phyloP scores from a whole-genome alignment of 2,329 filamentous ascomycete genomes.

The Chaetomiaceae sp. region DNA sequence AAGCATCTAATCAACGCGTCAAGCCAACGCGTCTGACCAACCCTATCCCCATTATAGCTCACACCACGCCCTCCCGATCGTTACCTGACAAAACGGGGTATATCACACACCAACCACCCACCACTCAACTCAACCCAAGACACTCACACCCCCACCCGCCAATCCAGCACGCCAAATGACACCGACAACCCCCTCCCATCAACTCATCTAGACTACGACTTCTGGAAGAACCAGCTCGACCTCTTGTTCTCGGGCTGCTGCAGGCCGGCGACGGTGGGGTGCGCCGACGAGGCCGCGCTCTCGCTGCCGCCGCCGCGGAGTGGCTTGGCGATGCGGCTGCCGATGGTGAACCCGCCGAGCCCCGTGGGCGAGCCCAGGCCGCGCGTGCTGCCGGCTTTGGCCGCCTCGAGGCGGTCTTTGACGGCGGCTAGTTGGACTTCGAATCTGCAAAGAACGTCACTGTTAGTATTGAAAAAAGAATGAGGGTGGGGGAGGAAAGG shows the following conservation, averaged over 20 bases:
- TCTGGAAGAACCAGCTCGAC: conserved; percentile 71
- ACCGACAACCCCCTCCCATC: background rate
- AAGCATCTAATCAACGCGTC: no score
- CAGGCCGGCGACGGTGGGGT: conserved; percentile 54
- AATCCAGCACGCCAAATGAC: conserved; percentile 10
- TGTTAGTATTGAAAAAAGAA: conserved; percentile 8
- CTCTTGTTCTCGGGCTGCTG: conserved; percentile 62
- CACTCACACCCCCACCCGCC: background rate
- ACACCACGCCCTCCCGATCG: background rate
- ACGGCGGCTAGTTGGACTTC: conserved; percentile 94
- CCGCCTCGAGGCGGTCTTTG: conserved; percentile 94
- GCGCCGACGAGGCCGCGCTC: conserved; percentile 36
- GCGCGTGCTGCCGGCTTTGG: conserved; percentile 85
- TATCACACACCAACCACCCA: background rate
- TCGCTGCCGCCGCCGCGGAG: conserved; percentile 61
- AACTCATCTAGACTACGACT: conserved; percentile 37
- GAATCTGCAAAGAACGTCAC: no score
- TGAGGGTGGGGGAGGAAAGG: conserved; percentile 9
- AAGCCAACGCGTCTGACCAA: no score
- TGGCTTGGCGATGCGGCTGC: conserved; percentile 66
- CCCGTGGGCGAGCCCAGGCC: conserved; percentile 64
- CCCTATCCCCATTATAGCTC: background rate
- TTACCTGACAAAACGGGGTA: background rate
- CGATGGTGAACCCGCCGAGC: conserved; percentile 68
- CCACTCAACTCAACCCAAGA: no score